Conservation (phyloP, 139 green algal genomes). For the Picochlorum sp. region DNA sequence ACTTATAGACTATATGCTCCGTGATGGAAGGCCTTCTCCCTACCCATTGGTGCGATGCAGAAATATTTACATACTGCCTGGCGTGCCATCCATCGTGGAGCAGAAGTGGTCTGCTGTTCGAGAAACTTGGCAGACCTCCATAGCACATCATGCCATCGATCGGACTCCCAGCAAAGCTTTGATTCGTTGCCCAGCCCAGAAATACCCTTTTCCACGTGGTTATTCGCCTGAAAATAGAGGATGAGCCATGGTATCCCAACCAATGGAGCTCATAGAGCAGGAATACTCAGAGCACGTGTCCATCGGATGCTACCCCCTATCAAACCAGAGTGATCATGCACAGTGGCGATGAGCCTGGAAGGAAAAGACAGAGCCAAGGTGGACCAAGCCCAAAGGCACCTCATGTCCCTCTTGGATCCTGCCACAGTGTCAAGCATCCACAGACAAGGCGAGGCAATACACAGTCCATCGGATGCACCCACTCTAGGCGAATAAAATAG, state of each 20-base stretch:
- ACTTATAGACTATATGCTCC: slow-evolving; percentile 38
- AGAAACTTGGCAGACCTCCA: slow-evolving; percentile 28
- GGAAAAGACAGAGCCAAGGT: slow-evolving; percentile 35
- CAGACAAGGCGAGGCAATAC: slow-evolving; percentile 6
- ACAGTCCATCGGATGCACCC: slow-evolving; percentile 7
- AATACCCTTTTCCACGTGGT: slow-evolving; percentile 48
- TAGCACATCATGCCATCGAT: not conserved
- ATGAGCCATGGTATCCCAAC: slow-evolving; percentile 41
- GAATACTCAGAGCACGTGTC: slow-evolving; percentile 36
- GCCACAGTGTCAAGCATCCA: slow-evolving; percentile 1
- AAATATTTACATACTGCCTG: slow-evolving; percentile 79
- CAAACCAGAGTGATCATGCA: slow-evolving; percentile 33
- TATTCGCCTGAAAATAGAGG: slow-evolving; percentile 30
- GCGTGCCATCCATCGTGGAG: slow-evolving; percentile 61
- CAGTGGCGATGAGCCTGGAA: slow-evolving; percentile 52
- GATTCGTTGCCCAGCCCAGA: not conserved
- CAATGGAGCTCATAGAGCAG: slow-evolving; percentile 37
- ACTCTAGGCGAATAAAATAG: slow-evolving; percentile 1
- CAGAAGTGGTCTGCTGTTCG: slow-evolving; percentile 58
- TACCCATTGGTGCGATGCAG: slow-evolving; percentile 66
- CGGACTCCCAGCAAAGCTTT: not conserved
- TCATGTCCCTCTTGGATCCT: slow-evolving; percentile 3
- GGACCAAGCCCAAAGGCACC: not conserved
- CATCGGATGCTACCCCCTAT: slow-evolving; percentile 57
- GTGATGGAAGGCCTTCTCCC: slow-evolving; percentile 27